phyloP scores from a whole-genome alignment of 371 early-diverging fungal species.

The Actinomucor elegans region DNA sequence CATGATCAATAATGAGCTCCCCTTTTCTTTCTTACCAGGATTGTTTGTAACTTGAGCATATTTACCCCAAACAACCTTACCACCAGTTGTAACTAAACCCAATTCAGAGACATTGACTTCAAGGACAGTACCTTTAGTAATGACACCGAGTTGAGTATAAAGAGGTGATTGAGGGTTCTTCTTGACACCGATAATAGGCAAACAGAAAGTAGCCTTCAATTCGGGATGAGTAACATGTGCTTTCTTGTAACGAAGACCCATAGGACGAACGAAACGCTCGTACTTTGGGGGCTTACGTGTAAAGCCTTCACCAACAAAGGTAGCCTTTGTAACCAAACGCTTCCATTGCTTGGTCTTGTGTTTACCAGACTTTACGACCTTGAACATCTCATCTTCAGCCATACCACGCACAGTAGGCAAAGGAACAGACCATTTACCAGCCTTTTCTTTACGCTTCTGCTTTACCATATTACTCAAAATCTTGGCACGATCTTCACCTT shows the following conservation, averaged over 20 bases:
- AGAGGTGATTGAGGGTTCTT: conserved; percentile 99
- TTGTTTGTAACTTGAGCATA: conserved; percentile 98
- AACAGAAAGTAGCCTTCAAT: conserved; percentile 96
- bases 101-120: conserved; percentile 96
- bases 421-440: conserved; percentile 98
- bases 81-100: conserved; percentile 97
- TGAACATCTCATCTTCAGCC: conserved; percentile 99
- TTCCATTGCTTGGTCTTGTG: conserved; percentile 98
- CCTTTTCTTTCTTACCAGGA: conserved; percentile 62
- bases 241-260: conserved; percentile 98
- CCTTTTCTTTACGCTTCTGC: conserved; percentile 99
- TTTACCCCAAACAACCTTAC: conserved; percentile 99
- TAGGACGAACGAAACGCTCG: conserved; percentile 99
- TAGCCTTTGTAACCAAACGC: conserved; percentile 99
- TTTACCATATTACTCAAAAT: conserved; percentile 99
- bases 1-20: background rate
- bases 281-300: conserved; percentile 99
- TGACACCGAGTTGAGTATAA: conserved; percentile 98
- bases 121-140: conserved; percentile 99
- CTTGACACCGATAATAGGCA: conserved; percentile 99
- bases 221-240: conserved; percentile 99
- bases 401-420: conserved; percentile 98
- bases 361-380: conserved; percentile 98
- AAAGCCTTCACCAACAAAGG: conserved; percentile 99
- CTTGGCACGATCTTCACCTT: conserved; percentile 95